Evolutionary conservation across 2,329 filamentous ascomycete genomes (phyloP).

Genomic region (Thyridium curvatum): DNA sequence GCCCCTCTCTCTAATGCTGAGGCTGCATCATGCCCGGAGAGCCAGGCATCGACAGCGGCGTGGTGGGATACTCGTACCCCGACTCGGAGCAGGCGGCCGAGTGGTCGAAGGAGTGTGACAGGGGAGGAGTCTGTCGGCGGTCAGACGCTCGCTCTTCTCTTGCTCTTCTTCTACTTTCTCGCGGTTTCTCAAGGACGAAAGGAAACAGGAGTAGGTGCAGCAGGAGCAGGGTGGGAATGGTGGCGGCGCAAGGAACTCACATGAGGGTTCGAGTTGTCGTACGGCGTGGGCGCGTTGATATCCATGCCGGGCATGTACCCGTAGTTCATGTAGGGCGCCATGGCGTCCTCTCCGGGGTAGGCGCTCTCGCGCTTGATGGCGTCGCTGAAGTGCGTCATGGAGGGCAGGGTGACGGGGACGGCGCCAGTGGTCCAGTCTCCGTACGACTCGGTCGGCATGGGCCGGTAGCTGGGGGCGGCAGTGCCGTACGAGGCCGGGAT

Average conservation of each 20-base stretch:
- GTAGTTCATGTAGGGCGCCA: conserved; percentile 64
- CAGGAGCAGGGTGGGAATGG: conserved; percentile 21
- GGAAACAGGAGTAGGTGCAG: conserved; percentile 15
- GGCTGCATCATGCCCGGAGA: conserved; percentile 50
- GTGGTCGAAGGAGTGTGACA: conserved; percentile 67
- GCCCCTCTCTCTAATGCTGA: conserved; percentile 1
- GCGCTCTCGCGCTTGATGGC: conserved; percentile 65
- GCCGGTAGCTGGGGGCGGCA: conserved; percentile 44
- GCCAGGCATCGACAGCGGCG: conserved; percentile 66
- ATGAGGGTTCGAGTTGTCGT: conserved; percentile 66
- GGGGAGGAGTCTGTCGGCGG: conserved; percentile 64
- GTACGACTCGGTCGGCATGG: conserved; percentile 47
- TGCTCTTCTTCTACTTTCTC: conserved; percentile 5
- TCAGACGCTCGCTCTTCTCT: conserved; percentile 40
- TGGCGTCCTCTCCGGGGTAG: conserved; percentile 49
- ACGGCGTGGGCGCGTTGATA: conserved; percentile 52
- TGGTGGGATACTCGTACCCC: conserved; percentile 60
- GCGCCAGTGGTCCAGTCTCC: conserved; percentile 44
- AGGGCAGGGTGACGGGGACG: conserved; percentile 54
- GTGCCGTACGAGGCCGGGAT: conserved; percentile 51
- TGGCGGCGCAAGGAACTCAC: conserved; percentile 56
- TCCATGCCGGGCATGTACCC: conserved; percentile 59
- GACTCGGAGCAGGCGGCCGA: conserved; percentile 56
- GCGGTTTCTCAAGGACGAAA: conserved; percentile 5
- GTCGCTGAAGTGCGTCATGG: conserved; percentile 57